phyloP scores from a whole-genome alignment of 2,329 filamentous ascomycete genomes.

The Apiospora koreana region DNA sequence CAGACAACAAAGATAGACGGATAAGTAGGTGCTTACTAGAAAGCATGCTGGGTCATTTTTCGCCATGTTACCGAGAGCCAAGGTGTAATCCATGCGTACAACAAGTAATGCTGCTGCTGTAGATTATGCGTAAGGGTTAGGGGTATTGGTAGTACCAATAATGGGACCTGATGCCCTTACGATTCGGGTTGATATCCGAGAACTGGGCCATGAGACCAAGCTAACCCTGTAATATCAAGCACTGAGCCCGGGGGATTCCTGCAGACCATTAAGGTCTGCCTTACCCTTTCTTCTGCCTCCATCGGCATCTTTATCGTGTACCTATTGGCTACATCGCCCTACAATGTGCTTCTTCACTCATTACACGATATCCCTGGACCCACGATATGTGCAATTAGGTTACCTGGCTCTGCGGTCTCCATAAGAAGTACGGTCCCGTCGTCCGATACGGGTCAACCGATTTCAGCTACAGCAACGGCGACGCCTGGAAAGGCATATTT shows the following conservation, averaged over 20 bases:
- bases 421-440: constrained; percentile 23
- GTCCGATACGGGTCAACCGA: constrained; percentile 24
- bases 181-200: no score
- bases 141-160: no score
- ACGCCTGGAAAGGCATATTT: constrained; percentile 25
- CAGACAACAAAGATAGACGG: no score
- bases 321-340: background rate
- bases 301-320: background rate
- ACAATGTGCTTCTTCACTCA: background rate
- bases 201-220: background rate
- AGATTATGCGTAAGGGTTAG: no score
- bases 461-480: constrained; percentile 22
- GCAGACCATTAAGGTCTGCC: background rate
- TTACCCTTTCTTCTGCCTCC: no score
- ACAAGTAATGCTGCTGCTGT: no score
- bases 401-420: constrained; percentile 23
- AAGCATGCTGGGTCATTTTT: no score
- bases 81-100: no score
- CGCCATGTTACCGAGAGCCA: no score
- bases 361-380: background rate
- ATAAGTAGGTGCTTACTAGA: no score
- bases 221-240: background rate
- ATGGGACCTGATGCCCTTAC: no score
- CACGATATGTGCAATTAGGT: constrained; percentile 17
- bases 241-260: background rate